phyloP scores from a whole-genome alignment of 176 grass and related monocot genomes.

The Neostapfia colusana region DNA sequence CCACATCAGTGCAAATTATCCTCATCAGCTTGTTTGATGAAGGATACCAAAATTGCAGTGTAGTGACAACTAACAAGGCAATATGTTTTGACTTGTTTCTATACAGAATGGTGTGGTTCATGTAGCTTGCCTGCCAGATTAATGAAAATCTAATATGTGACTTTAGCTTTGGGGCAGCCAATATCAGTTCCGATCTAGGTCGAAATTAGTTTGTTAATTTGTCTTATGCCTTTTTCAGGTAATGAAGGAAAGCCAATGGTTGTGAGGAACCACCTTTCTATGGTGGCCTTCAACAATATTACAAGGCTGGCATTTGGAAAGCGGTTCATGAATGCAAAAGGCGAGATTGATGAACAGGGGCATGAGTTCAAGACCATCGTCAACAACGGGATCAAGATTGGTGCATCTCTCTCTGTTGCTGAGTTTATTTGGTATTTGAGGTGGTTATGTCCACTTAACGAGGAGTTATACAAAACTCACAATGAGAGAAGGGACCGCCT shows the following conservation, averaged over 20 bases:
- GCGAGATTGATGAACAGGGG: constrained; percentile 60
- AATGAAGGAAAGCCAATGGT: constrained; percentile 53
- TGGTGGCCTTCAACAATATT: constrained; percentile 85
- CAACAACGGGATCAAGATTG: constrained; percentile 67
- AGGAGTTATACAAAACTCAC: constrained; percentile 68
- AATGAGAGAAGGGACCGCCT: constrained; percentile 61
- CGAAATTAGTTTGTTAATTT: neutral
- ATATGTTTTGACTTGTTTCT: neutral
- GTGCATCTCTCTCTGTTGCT: constrained; percentile 74
- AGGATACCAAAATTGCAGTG: neutral
- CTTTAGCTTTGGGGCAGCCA: neutral
- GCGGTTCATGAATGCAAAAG: constrained; percentile 64
- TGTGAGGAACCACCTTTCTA: constrained; percentile 58
- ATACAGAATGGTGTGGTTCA: neutral
- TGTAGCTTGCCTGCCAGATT: neutral
- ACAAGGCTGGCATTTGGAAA: constrained; percentile 85
- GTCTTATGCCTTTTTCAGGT: constrained; percentile 36
- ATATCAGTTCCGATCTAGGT: neutral
- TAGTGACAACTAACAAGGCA: neutral
- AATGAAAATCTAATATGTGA: neutral
- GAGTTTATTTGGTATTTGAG: constrained; percentile 72
- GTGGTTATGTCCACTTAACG: constrained; percentile 77
- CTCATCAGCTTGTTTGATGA: neutral
- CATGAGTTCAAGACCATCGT: constrained; percentile 73
- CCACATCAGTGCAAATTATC: neutral